phyloP scores from a whole-genome alignment of 345 rosid species.

The Salix brachista region DNA sequence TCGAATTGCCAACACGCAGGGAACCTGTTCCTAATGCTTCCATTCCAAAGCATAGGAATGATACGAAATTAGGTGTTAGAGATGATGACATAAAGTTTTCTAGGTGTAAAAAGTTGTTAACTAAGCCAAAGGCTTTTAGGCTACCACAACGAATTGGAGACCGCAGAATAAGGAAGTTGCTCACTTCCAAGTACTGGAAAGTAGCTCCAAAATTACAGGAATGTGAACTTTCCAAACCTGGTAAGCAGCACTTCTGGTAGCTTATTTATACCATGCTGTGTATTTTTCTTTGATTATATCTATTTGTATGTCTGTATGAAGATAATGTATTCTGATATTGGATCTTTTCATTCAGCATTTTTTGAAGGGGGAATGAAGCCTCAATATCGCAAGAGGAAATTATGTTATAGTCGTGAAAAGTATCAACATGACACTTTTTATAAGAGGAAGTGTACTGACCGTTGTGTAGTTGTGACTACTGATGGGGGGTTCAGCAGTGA shows the following conservation, averaged over 20 bases:
- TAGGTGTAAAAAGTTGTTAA: slow-evolving; percentile 51
- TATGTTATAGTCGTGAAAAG: slow-evolving; percentile 37
- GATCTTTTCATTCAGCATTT: slow-evolving; percentile 15
- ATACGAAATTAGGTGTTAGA: slow-evolving; percentile 52
- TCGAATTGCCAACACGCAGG: slow-evolving; percentile 29
- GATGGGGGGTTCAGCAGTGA: slow-evolving; percentile 80
- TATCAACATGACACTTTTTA: slow-evolving; percentile 41
- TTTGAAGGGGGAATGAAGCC: slow-evolving; percentile 55
- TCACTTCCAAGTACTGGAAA: slow-evolving; percentile 64
- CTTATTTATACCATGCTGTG: slow-evolving; percentile 1
- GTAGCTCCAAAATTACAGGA: slow-evolving; percentile 52
- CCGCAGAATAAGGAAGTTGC: slow-evolving; percentile 55
- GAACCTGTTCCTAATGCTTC: slow-evolving; percentile 33
- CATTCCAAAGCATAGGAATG: slow-evolving; percentile 46
- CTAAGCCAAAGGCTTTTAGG: slow-evolving; percentile 52
- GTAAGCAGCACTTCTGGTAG: slow-evolving; percentile 36
- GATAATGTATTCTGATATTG: slow-evolving; percentile 7
- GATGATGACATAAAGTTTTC: slow-evolving; percentile 67
- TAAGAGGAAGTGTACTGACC: slow-evolving; percentile 57
- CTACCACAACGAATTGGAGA: slow-evolving; percentile 53
- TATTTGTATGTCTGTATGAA: background rate
- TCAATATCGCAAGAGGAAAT: slow-evolving; percentile 57
- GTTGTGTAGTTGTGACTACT: slow-evolving; percentile 47
- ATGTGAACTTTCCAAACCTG: slow-evolving; percentile 51
- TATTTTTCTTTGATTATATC: background rate